Evolutionary conservation across 2,329 filamentous ascomycete genomes (phyloP).

Genomic region (Leptographium galeiforme): DNA sequence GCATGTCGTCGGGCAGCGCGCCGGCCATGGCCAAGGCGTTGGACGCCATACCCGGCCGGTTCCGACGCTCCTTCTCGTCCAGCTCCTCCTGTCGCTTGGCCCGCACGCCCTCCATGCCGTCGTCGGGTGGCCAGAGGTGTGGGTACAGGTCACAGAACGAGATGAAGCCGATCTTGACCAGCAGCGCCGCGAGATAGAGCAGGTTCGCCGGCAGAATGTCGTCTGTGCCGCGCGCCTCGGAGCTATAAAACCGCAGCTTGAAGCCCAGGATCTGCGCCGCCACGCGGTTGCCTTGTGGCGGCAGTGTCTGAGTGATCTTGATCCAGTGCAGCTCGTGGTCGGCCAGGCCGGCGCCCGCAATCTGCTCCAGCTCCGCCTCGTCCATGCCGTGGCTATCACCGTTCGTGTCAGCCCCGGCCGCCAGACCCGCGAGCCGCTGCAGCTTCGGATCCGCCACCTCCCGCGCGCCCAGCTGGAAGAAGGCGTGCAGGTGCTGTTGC

Average conservation of each 20-base stretch:
- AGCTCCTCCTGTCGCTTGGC: conserved; percentile 61
- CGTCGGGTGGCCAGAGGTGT: conserved; percentile 77
- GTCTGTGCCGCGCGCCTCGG: conserved; percentile 52
- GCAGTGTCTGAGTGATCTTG: conserved; percentile 63
- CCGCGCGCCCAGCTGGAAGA: conserved; percentile 75
- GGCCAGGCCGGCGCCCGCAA: conserved; percentile 34
- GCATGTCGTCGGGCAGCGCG: conserved; percentile 70
- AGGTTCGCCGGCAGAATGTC: conserved; percentile 84
- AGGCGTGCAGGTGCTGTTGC: conserved; percentile 65
- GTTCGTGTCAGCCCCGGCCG: not conserved
- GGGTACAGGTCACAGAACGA: conserved; percentile 83
- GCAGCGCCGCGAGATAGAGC: conserved; percentile 76
- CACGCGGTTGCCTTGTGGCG: conserved; percentile 75
- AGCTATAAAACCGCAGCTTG: conserved; percentile 91
- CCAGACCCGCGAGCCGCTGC: conserved; percentile 25
- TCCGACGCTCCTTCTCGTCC: conserved; percentile 60
- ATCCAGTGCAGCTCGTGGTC: conserved; percentile 59
- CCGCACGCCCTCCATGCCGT: conserved; percentile 64
- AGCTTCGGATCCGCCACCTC: conserved; percentile 48
- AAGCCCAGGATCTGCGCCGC: conserved; percentile 93
- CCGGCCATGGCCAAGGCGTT: conserved; percentile 85
- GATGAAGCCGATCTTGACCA: conserved; percentile 96
- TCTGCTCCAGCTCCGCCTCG: conserved; percentile 24
- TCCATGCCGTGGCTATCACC: conserved; percentile 22
- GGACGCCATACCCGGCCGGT: conserved; percentile 54